Percentiles rank a stretch among this genome's conserved stretches.
phyloP scores from a whole-genome alignment of 2,329 filamentous ascomycete genomes.

The Fusarium liriodendri region DNA sequence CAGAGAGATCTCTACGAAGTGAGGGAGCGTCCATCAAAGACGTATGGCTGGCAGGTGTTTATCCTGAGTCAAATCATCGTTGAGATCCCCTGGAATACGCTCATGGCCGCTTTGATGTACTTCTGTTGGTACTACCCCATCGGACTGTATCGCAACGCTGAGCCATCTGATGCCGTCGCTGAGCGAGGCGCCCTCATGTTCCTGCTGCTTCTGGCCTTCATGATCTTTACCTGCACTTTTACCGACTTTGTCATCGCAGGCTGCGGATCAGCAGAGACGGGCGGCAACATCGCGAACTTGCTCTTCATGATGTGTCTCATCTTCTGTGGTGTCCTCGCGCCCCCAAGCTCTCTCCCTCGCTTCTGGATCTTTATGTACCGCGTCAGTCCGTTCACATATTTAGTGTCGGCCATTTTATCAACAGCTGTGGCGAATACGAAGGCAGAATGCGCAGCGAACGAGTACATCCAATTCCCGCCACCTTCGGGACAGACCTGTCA shows the following conservation, averaged over 20 bases:
- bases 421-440: slow-evolving; percentile 74
- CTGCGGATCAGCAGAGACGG: slow-evolving; percentile 73
- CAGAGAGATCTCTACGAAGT: slow-evolving; percentile 77
- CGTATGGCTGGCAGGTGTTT: slow-evolving; percentile 75
- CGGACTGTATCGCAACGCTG: slow-evolving; percentile 70
- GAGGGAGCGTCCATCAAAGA: slow-evolving; percentile 74
- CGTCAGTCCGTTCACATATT: slow-evolving; percentile 84
- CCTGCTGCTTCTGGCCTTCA: slow-evolving; percentile 71
- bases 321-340: slow-evolving; percentile 43
- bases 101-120: slow-evolving; percentile 73
- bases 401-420: slow-evolving; percentile 78
- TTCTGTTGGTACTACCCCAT: slow-evolving; percentile 78
- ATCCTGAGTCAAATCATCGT: slow-evolving; percentile 75
- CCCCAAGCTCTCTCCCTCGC: slow-evolving; percentile 64
- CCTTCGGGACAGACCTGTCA: slow-evolving; percentile 67
- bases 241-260: slow-evolving; percentile 73
- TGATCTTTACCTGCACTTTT: slow-evolving; percentile 76
- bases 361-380: slow-evolving; percentile 68
- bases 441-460: slow-evolving; percentile 76
- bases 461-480: slow-evolving; percentile 76
- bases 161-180: slow-evolving; percentile 58
- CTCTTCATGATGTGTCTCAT: slow-evolving; percentile 70
- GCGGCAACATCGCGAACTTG: slow-evolving; percentile 74
- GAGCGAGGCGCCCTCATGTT: slow-evolving; percentile 73
- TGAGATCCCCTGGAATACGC: slow-evolving; percentile 77